Conservation (phyloP, 352 stramenopile species). For the Globisporangium parvum region DNA sequence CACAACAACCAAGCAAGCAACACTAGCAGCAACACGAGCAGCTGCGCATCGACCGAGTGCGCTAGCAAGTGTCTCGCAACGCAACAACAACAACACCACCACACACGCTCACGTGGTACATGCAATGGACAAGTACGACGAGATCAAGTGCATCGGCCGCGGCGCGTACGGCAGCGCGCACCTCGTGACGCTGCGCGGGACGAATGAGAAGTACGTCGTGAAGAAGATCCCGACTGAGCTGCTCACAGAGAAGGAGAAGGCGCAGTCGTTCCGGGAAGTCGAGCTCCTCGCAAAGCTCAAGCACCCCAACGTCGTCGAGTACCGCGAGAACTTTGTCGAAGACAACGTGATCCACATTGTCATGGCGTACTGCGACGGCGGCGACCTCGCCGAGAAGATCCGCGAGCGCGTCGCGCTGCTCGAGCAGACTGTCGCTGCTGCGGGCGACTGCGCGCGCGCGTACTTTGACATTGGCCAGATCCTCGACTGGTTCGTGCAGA, state of each 20-base stretch:
- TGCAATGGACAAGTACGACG: conserved; percentile 71
- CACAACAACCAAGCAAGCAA: too few relatives aligned
- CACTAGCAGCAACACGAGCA: conserved; percentile 3
- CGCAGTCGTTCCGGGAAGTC: conserved; percentile 80
- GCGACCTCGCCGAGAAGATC: conserved; percentile 68
- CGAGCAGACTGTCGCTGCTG: conserved; percentile 15
- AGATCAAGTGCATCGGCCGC: conserved; percentile 68
- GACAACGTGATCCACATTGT: conserved; percentile 89
- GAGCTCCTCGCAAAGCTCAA: conserved; percentile 88
- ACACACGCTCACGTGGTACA: not conserved
- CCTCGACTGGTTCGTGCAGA: conserved; percentile 91
- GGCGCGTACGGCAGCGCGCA: conserved; percentile 75
- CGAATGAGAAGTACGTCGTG: conserved; percentile 53
- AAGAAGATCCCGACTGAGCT: conserved; percentile 88
- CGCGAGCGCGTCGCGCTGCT: conserved; percentile 35
- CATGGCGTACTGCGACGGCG: conserved; percentile 95
- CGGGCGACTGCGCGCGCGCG: conserved; percentile 13
- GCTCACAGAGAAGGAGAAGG: conserved; percentile 67
- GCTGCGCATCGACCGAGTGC: not conserved
- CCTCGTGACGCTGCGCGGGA: conserved; percentile 39
- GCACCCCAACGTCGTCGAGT: conserved; percentile 94
- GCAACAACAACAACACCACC: too few relatives aligned
- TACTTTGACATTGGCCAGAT: conserved; percentile 64
- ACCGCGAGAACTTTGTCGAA: conserved; percentile 88
- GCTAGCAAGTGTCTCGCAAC: not conserved